A percentile compares a stretch with the other conserved stretches of the same genome.
Conservation (phyloP, 1,139 yeast genomes). For the Yamadazyma buinensis region DNA sequence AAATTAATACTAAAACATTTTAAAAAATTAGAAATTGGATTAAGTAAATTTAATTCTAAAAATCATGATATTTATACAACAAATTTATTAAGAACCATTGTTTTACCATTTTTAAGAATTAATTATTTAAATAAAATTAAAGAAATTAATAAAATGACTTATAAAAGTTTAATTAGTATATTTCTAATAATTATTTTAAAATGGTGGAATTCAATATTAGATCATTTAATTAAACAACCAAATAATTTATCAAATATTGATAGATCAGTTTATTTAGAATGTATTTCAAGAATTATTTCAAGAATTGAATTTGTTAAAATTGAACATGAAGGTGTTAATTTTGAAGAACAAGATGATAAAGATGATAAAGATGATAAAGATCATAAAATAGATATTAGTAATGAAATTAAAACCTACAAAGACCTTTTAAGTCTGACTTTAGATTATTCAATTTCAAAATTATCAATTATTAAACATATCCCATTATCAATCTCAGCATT, state of each 20-base stretch:
- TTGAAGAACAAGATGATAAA: not conserved
- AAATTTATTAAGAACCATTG: slow-evolving; percentile 59
- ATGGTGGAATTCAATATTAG: slow-evolving; percentile 68
- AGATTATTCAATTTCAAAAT: slow-evolving; percentile 48
- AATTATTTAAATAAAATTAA: slow-evolving; percentile 21
- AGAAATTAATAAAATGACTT: slow-evolving; percentile 18
- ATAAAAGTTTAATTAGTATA: slow-evolving; percentile 33
- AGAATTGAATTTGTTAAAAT: slow-evolving; percentile 57
- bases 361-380: slow-evolving; percentile 12
- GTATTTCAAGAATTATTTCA: slow-evolving; percentile 62
- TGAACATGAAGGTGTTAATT: slow-evolving; percentile 6
- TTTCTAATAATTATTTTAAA: slow-evolving; percentile 41
- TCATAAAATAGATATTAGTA: slow-evolving; percentile 2
- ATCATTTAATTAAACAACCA: slow-evolving; percentile 32
- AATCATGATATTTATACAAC: slow-evolving; percentile 54
- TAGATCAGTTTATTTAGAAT: slow-evolving; percentile 69
- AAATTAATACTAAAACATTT: slow-evolving; percentile 32
- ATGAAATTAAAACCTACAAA: slow-evolving; percentile 19
- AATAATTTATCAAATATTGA: slow-evolving; percentile 35
- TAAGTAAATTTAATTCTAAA: slow-evolving; percentile 48
- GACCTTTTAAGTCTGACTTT: slow-evolving; percentile 49
- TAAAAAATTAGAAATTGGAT: slow-evolving; percentile 42
- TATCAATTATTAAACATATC: slow-evolving; percentile 50
- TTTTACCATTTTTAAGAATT: slow-evolving; percentile 62
- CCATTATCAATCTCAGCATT: slow-evolving; percentile 66